These are phyloP conservation scores for Mycena albidolilacea DNA, from an alignment of 768 basidiomycete species.

Conservation along the genomic window DNA sequence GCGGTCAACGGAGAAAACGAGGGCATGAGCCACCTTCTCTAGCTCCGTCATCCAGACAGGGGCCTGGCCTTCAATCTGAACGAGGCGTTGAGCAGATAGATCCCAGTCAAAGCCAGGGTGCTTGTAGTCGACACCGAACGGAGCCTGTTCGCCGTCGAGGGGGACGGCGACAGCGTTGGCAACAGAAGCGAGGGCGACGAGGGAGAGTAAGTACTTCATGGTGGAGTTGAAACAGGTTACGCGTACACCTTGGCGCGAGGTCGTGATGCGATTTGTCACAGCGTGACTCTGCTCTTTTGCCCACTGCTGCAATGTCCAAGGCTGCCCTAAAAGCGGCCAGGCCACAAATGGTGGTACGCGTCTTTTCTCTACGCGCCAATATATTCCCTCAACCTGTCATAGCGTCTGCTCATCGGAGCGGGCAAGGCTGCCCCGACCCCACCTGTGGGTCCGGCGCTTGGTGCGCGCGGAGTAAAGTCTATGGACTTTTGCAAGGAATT, in stretches of 20 bases:
- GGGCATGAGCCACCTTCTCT: slow-evolving; percentile 75
- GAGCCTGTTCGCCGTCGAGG: slow-evolving; percentile 53
- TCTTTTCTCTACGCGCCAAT: slow-evolving; percentile 18
- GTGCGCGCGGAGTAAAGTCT: slow-evolving; percentile 97
- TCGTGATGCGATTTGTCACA: slow-evolving; percentile 11
- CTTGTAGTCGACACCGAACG: slow-evolving; percentile 50
- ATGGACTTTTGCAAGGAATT: slow-evolving; percentile 99
- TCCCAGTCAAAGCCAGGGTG: slow-evolving; percentile 80
- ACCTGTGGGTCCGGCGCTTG: slow-evolving; percentile 96
- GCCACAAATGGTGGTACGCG: slow-evolving; percentile 79
- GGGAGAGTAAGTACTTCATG: slow-evolving; percentile 66
- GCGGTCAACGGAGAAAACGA: slow-evolving; percentile 32
- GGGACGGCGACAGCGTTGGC: slow-evolving; percentile 57
- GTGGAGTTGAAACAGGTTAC: slow-evolving; percentile 28
- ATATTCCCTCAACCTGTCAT: slow-evolving; percentile 26
- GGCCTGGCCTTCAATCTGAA: slow-evolving; percentile 78
- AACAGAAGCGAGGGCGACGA: slow-evolving; percentile 62
- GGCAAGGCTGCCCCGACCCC: slow-evolving; percentile 97
- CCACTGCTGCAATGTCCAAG: slow-evolving; percentile 72
- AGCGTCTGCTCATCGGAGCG: slow-evolving; percentile 91
- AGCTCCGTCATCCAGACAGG: slow-evolving; percentile 90
- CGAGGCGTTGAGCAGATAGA: slow-evolving; percentile 78
- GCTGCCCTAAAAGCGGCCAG: slow-evolving; percentile 71
- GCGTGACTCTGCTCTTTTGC: slow-evolving; percentile 26
- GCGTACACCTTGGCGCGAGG: slow-evolving; percentile 6